Base-by-base conservation (phyloP, 2,329 filamentous ascomycete genomes). In the Alternaria sp. region DNA sequence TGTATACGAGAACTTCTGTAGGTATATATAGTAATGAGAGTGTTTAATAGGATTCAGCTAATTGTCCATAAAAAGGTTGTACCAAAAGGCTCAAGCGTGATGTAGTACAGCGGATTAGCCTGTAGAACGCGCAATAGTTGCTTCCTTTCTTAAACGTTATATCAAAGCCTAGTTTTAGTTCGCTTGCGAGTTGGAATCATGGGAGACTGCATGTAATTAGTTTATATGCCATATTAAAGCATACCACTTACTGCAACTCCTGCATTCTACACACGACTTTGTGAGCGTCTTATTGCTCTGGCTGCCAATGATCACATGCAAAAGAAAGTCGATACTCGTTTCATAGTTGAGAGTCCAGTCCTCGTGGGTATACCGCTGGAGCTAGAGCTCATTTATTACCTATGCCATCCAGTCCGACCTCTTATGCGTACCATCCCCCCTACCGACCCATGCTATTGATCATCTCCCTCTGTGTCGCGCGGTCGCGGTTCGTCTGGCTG, bases 391-490 rank as follows among this genome's bases (percentile, higher is more conserved):
- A 49, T 58, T 58, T 52, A 40, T 54, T 48, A 45, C 59, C 51
- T 59, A 59, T 59, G 36, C 39, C 48, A 51, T 44, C 31, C 49
- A 8, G 10, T 37, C 5, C 21, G 4, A 36, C 31, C 9, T 10
- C 41, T 13, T 33, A 17, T 24, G 9, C 13, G 41, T n/a, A 10
- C 5, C 24, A 42, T 37, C 3, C 9, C 28, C 39, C 51, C 61
- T 69, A 77, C 63, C 69, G 62, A 24, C 70, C 69, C 77, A 84
- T 83, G 72, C 81, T 81, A 65, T 72, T 86, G 72, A 98, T 96
- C 80, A 97, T 89, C 80, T 97, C 94, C 71, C 88, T 84, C 79
- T 98, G 95, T 57, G 91, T 88, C 69, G 92, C 91, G 62, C 91
- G 86, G 67, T 97, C 94, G 73, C 86, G 87, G 74, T 91, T 92